Evolutionary conservation across 371 early-diverging fungal genomes (phyloP).

Genomic region (Rhizopus delemar): DNA sequence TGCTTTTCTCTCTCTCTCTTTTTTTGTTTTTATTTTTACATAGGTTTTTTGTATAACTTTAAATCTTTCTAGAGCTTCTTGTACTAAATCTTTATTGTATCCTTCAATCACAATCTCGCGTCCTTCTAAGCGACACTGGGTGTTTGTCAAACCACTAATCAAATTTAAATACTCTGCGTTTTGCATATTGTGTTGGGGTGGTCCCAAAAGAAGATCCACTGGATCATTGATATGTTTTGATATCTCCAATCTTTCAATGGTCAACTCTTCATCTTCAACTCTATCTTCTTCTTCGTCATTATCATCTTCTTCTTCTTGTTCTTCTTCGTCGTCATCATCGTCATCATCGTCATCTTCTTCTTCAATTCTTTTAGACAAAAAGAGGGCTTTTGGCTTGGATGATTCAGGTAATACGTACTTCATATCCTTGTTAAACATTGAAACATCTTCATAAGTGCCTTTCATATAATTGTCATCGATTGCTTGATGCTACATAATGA

Average conservation of each 20-base stretch:
- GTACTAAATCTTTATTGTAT: conserved; percentile 12
- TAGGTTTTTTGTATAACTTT: conserved; percentile 31
- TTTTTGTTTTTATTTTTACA: conserved; percentile 21
- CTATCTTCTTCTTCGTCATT: not conserved
- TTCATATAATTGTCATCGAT: conserved; percentile 20
- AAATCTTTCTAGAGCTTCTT: conserved; percentile 40
- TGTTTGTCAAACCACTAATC: conserved; percentile 23
- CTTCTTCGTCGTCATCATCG: not conserved
- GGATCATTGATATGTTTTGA: conserved; percentile 26
- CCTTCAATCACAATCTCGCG: conserved; percentile 29
- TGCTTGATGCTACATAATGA: too few species aligned
- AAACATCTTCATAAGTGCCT: conserved; percentile 22
- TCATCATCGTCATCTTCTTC: not conserved
- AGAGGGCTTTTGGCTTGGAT: not conserved
- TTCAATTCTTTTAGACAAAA: not conserved
- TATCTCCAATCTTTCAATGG: conserved; percentile 23
- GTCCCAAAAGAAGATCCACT: conserved; percentile 25
- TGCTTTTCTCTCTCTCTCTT: not conserved
- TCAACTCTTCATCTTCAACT: not conserved
- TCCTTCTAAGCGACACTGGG: conserved; percentile 23
- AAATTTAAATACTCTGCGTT: conserved; percentile 24
- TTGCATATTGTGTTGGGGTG: conserved; percentile 24
- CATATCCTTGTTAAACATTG: not conserved
- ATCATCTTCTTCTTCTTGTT: not conserved
- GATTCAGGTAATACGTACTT: not conserved